Evolutionary conservation across 2,329 filamentous ascomycete genomes (phyloP), one percentile per base, ranked within the genome.

Genomic region (Epichloe typhina): DNA sequence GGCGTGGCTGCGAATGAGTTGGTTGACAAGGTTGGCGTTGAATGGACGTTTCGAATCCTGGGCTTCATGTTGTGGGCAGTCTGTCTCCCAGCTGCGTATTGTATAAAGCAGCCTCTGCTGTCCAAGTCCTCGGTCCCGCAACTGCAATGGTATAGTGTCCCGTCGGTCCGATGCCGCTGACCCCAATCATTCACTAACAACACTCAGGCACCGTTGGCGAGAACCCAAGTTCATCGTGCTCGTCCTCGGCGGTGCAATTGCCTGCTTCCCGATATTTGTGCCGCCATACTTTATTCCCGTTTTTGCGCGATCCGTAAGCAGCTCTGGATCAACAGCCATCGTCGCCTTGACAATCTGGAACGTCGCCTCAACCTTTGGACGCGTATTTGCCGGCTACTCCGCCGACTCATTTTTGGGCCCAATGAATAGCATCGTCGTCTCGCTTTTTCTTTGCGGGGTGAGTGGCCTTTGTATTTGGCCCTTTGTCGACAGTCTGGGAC

Each of bases 281-380:
- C 60, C 60, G 5, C 57, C 61, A 1, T 62, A 62, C 54, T 62
- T 62, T 23, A 61, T 62, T 4, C 60, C 60, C 17, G 52, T 62
- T 12, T 62, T 61, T 40, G 56, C 59, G 9, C 26, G 57, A 4
- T 58, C 61, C 3, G 55, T 61, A 38, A 56, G 56, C 33, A 52
- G 53, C 15, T 57, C 59, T 0, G 52, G 50, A 8, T 55, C 57
- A 5, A 56, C 55, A 0, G 54, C 55, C 1, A 54, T 62, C 19
- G 50, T 58, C 9, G 56, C 55, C 3, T 47, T 62, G 17, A 58
- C 60, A 0, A 54, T 57, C 0, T 62, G 61, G 61, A 62, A 62
- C 46, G 23, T 62, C 2, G 57, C 61, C 1, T 62, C 61, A 1
- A 58, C 61, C 0, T 49, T 61, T 21, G 60, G 60, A 2, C 57